Evolutionary conservation across 2,329 filamentous ascomycete genomes (phyloP).

Genomic region (Pseudogymnoascus sp.): DNA sequence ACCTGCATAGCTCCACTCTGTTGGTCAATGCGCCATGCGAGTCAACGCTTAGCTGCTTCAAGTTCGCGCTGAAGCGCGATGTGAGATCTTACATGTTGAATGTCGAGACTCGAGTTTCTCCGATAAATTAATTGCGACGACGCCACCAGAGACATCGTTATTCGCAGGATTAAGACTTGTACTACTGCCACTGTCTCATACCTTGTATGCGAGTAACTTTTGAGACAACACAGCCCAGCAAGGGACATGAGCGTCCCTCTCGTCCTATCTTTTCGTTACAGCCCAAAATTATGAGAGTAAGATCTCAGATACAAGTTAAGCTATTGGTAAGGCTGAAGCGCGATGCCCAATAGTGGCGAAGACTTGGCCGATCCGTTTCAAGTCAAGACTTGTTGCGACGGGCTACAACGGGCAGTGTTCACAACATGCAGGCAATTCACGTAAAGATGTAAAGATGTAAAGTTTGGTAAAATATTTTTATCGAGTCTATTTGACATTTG

Average conservation of each 20-base stretch:
- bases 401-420: neutral
- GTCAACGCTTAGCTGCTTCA: constrained; percentile 2
- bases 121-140: neutral
- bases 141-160: neutral
- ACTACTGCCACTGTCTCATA: neutral
- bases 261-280: neutral
- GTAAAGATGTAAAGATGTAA: neutral
- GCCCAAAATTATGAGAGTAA: neutral
- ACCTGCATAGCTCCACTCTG: constrained; percentile 4
- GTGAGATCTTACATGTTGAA: neutral
- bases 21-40: constrained; percentile 5
- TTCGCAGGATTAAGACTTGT: neutral
- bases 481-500: neutral
- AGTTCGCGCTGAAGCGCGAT: neutral
- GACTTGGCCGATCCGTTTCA: neutral
- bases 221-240: neutral
- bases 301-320: neutral
- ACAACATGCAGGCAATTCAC: neutral
- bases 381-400: neutral
- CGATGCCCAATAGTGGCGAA: neutral
- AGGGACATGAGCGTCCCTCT: neutral
- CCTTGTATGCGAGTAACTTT: neutral
- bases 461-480: neutral
- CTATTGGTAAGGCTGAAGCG: neutral
- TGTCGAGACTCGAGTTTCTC: constrained; percentile 3